Conservation (phyloP, 176 grass and related monocot genomes). For the Cenchrus fungigraminus region DNA sequence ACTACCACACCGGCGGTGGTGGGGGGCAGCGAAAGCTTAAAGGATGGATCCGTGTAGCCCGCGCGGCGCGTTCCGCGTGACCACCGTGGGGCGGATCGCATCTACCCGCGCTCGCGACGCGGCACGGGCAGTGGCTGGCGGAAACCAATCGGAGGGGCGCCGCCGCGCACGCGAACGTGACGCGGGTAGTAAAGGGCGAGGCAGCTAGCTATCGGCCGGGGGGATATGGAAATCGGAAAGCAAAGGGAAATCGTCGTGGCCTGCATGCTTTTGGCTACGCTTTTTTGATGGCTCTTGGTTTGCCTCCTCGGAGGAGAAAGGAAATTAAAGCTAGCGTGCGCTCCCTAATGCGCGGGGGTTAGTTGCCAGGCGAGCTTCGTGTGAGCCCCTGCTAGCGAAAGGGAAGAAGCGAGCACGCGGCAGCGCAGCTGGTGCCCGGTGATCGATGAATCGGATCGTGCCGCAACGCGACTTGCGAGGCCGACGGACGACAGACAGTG, state of each 20-base stretch:
- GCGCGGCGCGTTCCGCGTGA: conserved; percentile 34
- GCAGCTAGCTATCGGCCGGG: no score
- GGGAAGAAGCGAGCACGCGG: neutral
- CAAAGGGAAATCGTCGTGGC: no score
- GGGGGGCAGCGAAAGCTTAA: no score
- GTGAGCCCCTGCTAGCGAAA: neutral
- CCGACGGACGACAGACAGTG: no score
- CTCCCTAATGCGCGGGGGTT: neutral
- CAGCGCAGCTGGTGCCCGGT: neutral
- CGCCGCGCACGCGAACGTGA: conserved; percentile 3
- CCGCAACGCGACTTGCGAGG: no score
- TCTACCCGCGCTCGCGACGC: neutral
- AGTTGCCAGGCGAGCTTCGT: conserved; percentile 24
- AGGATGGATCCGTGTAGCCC: neutral
- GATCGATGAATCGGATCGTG: no score
- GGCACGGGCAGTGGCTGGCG: neutral
- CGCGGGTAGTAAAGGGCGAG: neutral
- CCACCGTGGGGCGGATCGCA: no score
- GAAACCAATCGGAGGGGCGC: neutral
- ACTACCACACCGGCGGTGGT: no score
- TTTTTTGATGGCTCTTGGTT: no score
- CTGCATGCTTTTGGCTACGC: neutral
- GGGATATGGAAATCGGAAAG: no score
- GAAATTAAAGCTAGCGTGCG: neutral
- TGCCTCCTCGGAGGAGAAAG: conserved; percentile 14